Evolutionary conservation across 2,329 filamentous ascomycete species (phyloP).

Genomic region (Emmonsiellopsis sp.): DNA sequence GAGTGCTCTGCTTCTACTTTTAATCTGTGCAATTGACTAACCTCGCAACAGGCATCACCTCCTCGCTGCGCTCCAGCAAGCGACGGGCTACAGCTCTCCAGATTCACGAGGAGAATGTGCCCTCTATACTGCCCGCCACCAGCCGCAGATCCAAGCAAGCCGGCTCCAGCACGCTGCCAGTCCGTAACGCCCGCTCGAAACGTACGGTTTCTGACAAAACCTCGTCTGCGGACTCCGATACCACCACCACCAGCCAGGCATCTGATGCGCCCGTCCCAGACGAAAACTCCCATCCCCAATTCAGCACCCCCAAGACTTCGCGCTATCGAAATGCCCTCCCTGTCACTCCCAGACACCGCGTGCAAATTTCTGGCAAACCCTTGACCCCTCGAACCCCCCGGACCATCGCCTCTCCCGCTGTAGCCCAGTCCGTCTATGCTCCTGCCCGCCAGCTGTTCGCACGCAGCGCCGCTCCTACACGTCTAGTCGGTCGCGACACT

Average conservation of each 20-base stretch:
- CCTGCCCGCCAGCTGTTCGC: slow-evolving; percentile 80
- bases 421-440: slow-evolving; percentile 71
- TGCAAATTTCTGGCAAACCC: slow-evolving; percentile 66
- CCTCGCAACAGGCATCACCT: slow-evolving; percentile 10
- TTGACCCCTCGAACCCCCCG: slow-evolving; percentile 71
- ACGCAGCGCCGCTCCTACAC: slow-evolving; percentile 63
- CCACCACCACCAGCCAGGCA: slow-evolving; percentile 36
- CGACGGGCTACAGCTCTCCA: slow-evolving; percentile 37
- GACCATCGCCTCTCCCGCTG: slow-evolving; percentile 61
- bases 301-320: slow-evolving; percentile 49
- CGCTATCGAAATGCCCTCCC: slow-evolving; percentile 71
- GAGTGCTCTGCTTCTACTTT: slow-evolving; percentile 15
- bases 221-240: slow-evolving; percentile 29
- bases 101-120: slow-evolving; percentile 27
- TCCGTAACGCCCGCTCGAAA: slow-evolving; percentile 38
- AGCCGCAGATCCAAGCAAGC: slow-evolving; percentile 29
- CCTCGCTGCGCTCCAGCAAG: slow-evolving; percentile 37
- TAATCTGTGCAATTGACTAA: slow-evolving; percentile 10
- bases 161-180: slow-evolving; percentile 14
- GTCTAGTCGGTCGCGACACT: slow-evolving; percentile 67
- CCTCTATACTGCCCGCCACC: slow-evolving; percentile 19
- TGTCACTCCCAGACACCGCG: slow-evolving; percentile 73
- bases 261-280: slow-evolving; percentile 39
- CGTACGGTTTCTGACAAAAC: slow-evolving; percentile 36
- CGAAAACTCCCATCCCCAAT: slow-evolving; percentile 34